These are phyloP conservation scores for Psilocybe tampanensis DNA, from an alignment of 768 basidiomycete species.

Conservation along the genomic window DNA sequence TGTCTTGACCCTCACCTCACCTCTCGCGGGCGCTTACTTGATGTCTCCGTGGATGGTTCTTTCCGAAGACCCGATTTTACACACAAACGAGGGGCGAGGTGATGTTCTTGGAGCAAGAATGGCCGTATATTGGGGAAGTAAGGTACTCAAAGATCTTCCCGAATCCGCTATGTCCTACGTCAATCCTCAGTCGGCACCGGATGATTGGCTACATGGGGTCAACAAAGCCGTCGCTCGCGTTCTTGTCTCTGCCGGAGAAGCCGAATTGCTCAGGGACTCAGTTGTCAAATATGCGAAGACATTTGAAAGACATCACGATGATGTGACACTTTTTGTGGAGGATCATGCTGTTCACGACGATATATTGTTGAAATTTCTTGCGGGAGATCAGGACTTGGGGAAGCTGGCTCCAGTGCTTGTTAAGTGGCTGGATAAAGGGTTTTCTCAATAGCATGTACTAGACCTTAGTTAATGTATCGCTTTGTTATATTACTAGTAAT, in stretches of 20 bases:
- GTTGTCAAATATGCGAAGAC: slow-evolving; percentile 19
- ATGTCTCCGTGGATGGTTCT: slow-evolving; percentile 34
- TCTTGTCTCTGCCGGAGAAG: slow-evolving; percentile 26
- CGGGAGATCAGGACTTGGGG: neutral
- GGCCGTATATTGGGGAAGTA: neutral
- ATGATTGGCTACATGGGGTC: slow-evolving; percentile 27
- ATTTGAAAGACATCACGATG: slow-evolving; percentile 3
- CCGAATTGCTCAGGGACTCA: slow-evolving; percentile 26
- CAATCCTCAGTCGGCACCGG: slow-evolving; percentile 21
- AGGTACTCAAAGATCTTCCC: slow-evolving; percentile 1
- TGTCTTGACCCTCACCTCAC: neutral
- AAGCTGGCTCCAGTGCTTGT: neutral
- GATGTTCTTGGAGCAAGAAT: slow-evolving; percentile 3
- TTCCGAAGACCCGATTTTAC: slow-evolving; percentile 10
- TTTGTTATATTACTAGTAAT: too few relatives aligned
- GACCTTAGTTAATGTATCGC: too few relatives aligned
- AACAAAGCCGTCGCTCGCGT: slow-evolving; percentile 23
- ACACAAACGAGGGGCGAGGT: neutral
- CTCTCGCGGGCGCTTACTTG: slow-evolving; percentile 14
- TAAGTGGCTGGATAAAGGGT: neutral
- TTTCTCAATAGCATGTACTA: neutral
- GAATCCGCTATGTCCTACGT: slow-evolving; percentile 10
- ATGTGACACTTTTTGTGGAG: slow-evolving; percentile 11
- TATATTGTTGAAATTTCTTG: slow-evolving; percentile 12
- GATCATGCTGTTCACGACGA: slow-evolving; percentile 17